Percentiles rank a stretch among this genome's conserved stretches.
Evolutionary conservation across 495 filamentous ascomycete genomes (phyloP).

Genomic region (Penicillium antarcticum): DNA sequence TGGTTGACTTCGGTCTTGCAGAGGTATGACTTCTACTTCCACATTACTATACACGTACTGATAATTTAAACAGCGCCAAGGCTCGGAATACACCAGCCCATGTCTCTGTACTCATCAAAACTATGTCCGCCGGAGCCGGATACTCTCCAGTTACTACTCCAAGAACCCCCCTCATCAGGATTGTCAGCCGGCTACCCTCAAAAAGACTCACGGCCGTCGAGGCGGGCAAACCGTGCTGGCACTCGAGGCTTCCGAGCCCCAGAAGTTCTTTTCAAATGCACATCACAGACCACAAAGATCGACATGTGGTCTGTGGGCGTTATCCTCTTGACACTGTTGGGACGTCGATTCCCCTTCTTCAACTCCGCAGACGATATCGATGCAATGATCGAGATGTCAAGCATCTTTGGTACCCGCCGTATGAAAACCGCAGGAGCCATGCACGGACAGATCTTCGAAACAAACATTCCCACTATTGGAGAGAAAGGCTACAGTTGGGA

Average conservation of each 20-base stretch:
- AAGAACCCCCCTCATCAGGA: slow-evolving; percentile 36
- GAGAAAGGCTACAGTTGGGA: slow-evolving; percentile 80
- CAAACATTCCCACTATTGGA: slow-evolving; percentile 85
- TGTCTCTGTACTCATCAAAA: slow-evolving; percentile 40
- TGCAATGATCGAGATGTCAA: slow-evolving; percentile 93
- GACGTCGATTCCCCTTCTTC: slow-evolving; percentile 93
- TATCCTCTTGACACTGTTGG: slow-evolving; percentile 86
- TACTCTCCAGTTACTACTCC: slow-evolving; percentile 41
- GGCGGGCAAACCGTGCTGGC: slow-evolving; percentile 91
- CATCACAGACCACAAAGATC: slow-evolving; percentile 90
- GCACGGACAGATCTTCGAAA: slow-evolving; percentile 86
- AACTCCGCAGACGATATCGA: slow-evolving; percentile 96
- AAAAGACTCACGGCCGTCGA: slow-evolving; percentile 80
- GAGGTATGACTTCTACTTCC: slow-evolving; percentile 46
- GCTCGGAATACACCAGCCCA: slow-evolving; percentile 39
- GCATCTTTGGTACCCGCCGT: slow-evolving; percentile 80
- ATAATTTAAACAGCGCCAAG: slow-evolving; percentile 30
- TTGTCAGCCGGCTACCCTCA: slow-evolving; percentile 72
- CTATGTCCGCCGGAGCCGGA: slow-evolving; percentile 36
- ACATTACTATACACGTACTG: neutral
- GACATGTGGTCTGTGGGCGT: slow-evolving; percentile 97
- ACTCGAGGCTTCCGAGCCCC: slow-evolving; percentile 94
- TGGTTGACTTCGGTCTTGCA: slow-evolving; percentile 95
- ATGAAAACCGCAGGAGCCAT: slow-evolving; percentile 81
- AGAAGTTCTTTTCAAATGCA: slow-evolving; percentile 97